Evolutionary conservation across 768 basidiomycete genomes (phyloP).

Genomic region (Suillus fuscotomentosus): DNA sequence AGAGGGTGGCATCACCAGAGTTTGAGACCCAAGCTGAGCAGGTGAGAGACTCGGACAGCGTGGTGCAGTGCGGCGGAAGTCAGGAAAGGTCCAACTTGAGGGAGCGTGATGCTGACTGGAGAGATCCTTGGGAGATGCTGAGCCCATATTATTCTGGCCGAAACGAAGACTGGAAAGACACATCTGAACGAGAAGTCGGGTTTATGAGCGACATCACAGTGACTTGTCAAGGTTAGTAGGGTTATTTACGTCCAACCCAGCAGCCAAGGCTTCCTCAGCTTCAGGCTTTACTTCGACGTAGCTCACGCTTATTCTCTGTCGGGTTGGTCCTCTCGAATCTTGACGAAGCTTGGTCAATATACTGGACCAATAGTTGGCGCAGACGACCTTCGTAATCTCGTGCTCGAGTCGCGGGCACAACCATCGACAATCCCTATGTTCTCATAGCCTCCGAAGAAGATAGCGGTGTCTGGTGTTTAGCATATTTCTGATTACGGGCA

Average conservation of each 20-base stretch:
- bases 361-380: not conserved
- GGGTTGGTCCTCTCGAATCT: not conserved
- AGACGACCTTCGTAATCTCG: not conserved
- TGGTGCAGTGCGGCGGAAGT: slow-evolving; percentile 50
- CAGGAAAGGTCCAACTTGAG: slow-evolving; percentile 47
- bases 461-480: not conserved
- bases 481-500: not conserved
- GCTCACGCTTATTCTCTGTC: not conserved
- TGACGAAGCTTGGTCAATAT: not conserved
- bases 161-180: slow-evolving; percentile 46
- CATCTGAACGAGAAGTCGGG: slow-evolving; percentile 34
- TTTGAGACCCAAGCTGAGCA: slow-evolving; percentile 77
- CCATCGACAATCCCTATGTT: not conserved
- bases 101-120: slow-evolving; percentile 42
- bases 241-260: not conserved
- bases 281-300: not conserved
- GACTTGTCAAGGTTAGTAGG: not conserved
- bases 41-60: slow-evolving; percentile 72
- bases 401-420: not conserved
- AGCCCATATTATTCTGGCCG: slow-evolving; percentile 63
- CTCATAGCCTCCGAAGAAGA: not conserved
- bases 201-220: slow-evolving; percentile 49
- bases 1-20: not conserved
- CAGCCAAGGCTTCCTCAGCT: not conserved
- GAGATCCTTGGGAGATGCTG: slow-evolving; percentile 48